Base-by-base conservation (phyloP, 352 stramenopile species). In the Globisporangium splendens region DNA sequence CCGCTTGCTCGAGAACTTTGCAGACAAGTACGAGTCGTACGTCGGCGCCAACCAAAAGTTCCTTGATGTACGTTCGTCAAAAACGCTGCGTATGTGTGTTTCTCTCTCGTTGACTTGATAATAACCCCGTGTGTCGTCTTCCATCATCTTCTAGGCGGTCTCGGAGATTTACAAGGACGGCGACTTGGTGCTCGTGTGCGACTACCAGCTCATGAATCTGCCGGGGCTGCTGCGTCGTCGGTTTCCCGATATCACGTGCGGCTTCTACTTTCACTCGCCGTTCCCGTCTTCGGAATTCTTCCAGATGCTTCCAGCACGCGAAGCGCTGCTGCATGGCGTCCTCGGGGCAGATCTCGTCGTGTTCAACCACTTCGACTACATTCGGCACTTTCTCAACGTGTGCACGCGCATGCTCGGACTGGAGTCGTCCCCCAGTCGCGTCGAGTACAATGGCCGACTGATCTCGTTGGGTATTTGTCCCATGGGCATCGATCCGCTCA, bases 251-350 rank as follows among this genome's bases (percentile, higher is more conserved):
- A 79, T 88, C 47, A 86, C 80, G 15, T 92, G 88, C 49, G 88
- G 78, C 22, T 96, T 93, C 55, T 97, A 93, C 70, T 89, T 97
- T 49, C 89, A 97, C 65, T 92, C 76, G 43, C 89, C 89, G 20
- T 97, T 96, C 53, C 89, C 89, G 39, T 96, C 86, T 11, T 94
- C 84, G 12, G 88, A 95, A 65, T 93, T 97, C 55, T 96, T 96
- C 62, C 88, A 93, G 53, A 96, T 96, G 75, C 70, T 96, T 20
- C 86, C 88, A 3, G 78, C 77, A 2, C 79, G 87, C 11, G 82
- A 94, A 56, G 78, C 72, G 13, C 56, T 95, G 13, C 62, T 96
- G 17, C 81, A 93, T 35, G 89, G 89, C 8, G 81, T 96, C 1
- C 58, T 96, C 0, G 86, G 86, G 8, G 89, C 89, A 0, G 89